Evolutionary conservation across 257 asterid species (phyloP).

Genomic region (Knoxia roxburghii): DNA sequence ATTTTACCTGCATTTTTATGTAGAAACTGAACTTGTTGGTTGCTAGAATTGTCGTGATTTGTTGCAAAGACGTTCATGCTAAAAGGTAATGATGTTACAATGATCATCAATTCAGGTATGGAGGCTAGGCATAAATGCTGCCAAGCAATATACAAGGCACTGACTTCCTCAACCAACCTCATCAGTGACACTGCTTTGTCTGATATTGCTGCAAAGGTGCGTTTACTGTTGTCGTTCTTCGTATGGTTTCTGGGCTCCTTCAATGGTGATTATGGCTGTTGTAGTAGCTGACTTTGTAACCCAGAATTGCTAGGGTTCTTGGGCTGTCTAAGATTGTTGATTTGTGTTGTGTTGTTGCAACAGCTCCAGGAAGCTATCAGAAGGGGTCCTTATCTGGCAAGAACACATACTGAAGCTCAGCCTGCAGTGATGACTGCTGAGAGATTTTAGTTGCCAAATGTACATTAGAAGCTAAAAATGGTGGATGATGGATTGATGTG

Average conservation of each 20-base stretch:
- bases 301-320: too few relatives aligned
- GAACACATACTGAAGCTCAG: slow-evolving; percentile 68
- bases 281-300: too few relatives aligned
- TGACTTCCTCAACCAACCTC: slow-evolving; percentile 52
- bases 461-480: too few relatives aligned
- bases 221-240: slow-evolving; percentile 1
- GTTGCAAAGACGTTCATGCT: not conserved
- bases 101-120: slow-evolving; percentile 76
- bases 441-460: slow-evolving; percentile 43
- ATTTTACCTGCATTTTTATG: not conserved
- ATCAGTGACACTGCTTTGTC: slow-evolving; percentile 48
- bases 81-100: not conserved
- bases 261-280: too few relatives aligned
- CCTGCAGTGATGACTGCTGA: slow-evolving; percentile 77
- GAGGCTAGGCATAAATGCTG: slow-evolving; percentile 90
- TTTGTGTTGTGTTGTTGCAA: too few relatives aligned
- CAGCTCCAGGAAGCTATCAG: slow-evolving; percentile 82
- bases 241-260: too few relatives aligned
- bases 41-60: not conserved
- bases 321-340: too few relatives aligned
- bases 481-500: too few relatives aligned
- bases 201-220: slow-evolving; percentile 58
- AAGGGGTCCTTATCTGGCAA: slow-evolving; percentile 75
- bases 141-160: slow-evolving; percentile 52
- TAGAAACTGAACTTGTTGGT: not conserved